A percentile compares a stretch with the other conserved stretches of the same genome.
Evolutionary conservation across 1,284 basidiomycete species (phyloP).

Genomic region (Pseudomicrostroma phylloplanum): DNA sequence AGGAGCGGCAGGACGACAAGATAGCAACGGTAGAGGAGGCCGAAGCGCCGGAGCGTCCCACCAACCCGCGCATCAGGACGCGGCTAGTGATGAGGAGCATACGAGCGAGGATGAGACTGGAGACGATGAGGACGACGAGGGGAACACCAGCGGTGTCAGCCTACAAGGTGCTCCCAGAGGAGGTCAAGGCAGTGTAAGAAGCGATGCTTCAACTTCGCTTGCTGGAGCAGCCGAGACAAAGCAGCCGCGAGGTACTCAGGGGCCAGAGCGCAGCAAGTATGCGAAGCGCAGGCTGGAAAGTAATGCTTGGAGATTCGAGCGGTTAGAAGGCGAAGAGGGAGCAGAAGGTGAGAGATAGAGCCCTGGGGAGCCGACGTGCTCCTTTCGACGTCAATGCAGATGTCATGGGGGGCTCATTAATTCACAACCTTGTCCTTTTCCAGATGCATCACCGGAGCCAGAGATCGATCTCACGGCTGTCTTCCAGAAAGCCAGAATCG

Average conservation of each 20-base stretch:
- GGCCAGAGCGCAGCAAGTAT: slow-evolving; percentile 19
- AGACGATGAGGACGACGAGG: background rate
- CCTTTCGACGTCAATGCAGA: no score
- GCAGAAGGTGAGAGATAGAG: slow-evolving; percentile 11
- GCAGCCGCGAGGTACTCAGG: no score
- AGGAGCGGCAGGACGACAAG: background rate
- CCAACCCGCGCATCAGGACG: background rate
- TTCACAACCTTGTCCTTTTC: background rate
- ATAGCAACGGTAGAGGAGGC: slow-evolving; percentile 5
- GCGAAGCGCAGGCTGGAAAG: slow-evolving; percentile 32
- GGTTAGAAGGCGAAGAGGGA: slow-evolving; percentile 19
- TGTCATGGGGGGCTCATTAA: background rate
- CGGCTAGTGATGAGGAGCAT: background rate
- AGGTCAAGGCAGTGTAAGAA: no score
- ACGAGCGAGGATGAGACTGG: background rate
- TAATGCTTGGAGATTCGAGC: slow-evolving; percentile 31
- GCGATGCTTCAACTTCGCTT: no score
- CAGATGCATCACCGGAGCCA: slow-evolving; percentile 30
- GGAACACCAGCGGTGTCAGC: no score
- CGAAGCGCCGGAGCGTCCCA: slow-evolving; percentile 1
- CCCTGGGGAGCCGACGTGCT: no score
- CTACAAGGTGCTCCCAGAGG: background rate
- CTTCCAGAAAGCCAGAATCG: slow-evolving; percentile 24
- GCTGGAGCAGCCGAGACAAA: no score
- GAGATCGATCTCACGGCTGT: slow-evolving; percentile 43